Evolutionary conservation across 306 rosid species (phyloP), one percentile per base, ranked within the genome.

Genomic region (Styphnolobium japonicum): DNA sequence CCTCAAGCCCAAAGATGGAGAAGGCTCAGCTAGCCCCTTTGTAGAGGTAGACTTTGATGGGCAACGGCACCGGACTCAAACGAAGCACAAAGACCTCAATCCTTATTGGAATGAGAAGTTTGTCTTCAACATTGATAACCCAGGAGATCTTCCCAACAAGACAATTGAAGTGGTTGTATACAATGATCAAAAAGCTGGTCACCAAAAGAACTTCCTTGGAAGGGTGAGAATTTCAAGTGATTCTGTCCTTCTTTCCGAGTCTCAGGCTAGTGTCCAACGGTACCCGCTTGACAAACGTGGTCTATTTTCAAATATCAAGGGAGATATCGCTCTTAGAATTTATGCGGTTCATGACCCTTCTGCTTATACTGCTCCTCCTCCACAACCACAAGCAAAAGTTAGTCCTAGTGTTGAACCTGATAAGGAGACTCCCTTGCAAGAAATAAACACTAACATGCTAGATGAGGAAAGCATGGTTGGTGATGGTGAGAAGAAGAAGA

Each of bases 201-300:
- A 81, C 80, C 86, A 82, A 31, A 83, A 81, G 39, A 89, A 86
- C 43, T 87, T 90, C 71, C 98, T 95, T 9, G 99, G 99, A 73
- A 87, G 90, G 2, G 98, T 95, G 61, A 78, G 84, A 77, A 88
- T 95, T 75, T 78, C 89, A 51, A 96, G 97, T 55, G 71, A 18
- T 63, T 84, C 90, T 76, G 87, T 95, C 39, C 92, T 96, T 19
- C 23, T 83, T 0, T 88, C 97, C 9, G 91, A 92, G 67, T 83
- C 93, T 10, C 87, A 88, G 25, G 88, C 94, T 7, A 15, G 8
- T 15, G 34, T 90, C 15, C 91, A 85, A 74, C 89, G 94, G 23
- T 96, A 81, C 88, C 99, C 99, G 12, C 98, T 96, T 67, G 97
- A 96, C 31, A 92, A 90, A 81, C 80, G 95, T 18, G 88, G 86